Base-by-base conservation (phyloP, 345 rosid species). In the Combretum micranthum region DNA sequence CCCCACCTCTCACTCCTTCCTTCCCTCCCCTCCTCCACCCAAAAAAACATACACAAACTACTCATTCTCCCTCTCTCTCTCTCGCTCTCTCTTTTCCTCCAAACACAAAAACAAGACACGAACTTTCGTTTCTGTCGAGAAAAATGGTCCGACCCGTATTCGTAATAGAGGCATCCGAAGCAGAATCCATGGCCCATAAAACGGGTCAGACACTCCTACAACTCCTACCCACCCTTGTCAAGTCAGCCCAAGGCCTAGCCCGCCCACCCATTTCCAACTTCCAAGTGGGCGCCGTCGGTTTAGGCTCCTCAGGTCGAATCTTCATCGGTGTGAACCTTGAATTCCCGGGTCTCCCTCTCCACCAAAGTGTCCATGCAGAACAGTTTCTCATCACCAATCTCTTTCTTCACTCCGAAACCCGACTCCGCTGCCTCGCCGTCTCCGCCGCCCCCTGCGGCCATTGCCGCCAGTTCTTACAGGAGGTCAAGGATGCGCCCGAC, bases 401-500 rank as follows among this genome's bases (percentile, higher is more conserved):
- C 67, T 58, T 71, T 20, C 78, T 93, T 81, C 75, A 89, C 75
- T 73, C 62, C 17, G 97, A 93, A 52, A 74, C 66, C 44, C 50
- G 55, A 0, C 86, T 89, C 74, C 57, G 56, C 4, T 69, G 18
- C 80, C 11, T 93, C 56, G 88, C 92, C 60, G 99, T 93, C 69
- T 93, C 97, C 67, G 64, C 88, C 74, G 90, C 99, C 32, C 99
- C 99, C 0, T 93, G 99, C 32, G 99, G 99, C 56, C 99, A 93
- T 84, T 93, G 99, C 86, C 99, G 99, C 55, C 99, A 93, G 25
- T 93, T 93, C 74, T 53, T 87, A 4, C 99, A 85, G 54, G 99
- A 93, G 72, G 67, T 93, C 72, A 95, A 96, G 20, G 54, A 68
- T 61, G 88, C 92, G 7, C 55, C 86, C 7, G 80, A 78, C 16